These are phyloP conservation scores for Ascoidea rubescens DNA, from an alignment of 805 yeast genomes.

Conservation along the genomic window DNA sequence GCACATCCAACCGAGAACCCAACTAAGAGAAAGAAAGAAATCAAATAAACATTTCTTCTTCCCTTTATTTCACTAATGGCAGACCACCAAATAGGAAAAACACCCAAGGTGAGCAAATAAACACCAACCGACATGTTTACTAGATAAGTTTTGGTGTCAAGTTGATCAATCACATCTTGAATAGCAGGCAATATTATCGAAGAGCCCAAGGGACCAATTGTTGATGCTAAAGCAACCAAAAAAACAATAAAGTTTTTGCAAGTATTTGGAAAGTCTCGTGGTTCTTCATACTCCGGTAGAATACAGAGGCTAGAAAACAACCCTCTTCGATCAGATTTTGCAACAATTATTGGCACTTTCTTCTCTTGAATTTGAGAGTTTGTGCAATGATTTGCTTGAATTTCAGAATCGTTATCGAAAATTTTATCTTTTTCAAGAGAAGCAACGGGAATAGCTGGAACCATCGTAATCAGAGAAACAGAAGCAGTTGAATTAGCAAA, in stretches of 20 bases:
- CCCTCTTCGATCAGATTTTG: too few relatives aligned
- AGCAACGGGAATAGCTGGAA: too few relatives aligned
- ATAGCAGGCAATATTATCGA: conserved; percentile 74
- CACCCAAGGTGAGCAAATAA: conserved; percentile 58
- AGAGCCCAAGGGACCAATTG: conserved; percentile 84
- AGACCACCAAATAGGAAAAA: conserved; percentile 86
- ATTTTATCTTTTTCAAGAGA: too few relatives aligned
- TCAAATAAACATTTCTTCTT: conserved; percentile 55
- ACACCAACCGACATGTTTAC: conserved; percentile 75
- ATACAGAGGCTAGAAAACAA: too few relatives aligned
- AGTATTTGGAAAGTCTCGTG: conserved; percentile 41
- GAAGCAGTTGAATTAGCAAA: too few relatives aligned
- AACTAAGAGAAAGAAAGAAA: conserved; percentile 48
- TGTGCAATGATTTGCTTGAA: too few relatives aligned
- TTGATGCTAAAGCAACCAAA: conserved; percentile 58
- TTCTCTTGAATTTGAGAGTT: too few relatives aligned
- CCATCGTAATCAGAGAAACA: too few relatives aligned
- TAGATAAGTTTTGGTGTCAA: conserved; percentile 40
- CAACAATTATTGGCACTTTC: too few relatives aligned
- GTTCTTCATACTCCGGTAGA: conserved; percentile 57
- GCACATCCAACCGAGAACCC: conserved; percentile 67
- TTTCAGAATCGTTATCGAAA: too few relatives aligned
- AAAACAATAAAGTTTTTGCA: conserved; percentile 43
- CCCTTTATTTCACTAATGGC: conserved; percentile 65
- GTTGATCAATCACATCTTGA: conserved; percentile 36